Evolutionary conservation across 2,329 filamentous ascomycete genomes (phyloP).

Genomic region (Fusarium sp.): DNA sequence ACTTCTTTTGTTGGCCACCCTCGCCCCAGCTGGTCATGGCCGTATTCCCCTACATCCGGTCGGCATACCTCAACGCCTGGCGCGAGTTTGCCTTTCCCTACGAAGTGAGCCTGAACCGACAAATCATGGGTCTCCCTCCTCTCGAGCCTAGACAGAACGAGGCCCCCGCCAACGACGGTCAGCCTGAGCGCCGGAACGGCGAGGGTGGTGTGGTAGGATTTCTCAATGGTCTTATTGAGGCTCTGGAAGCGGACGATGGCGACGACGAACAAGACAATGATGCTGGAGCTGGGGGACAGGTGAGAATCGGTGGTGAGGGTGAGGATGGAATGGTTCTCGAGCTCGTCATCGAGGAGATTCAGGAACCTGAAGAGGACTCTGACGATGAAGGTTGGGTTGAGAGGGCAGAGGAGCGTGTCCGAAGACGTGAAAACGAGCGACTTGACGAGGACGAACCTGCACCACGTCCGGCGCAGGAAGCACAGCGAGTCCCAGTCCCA

Average conservation of each 20-base stretch:
- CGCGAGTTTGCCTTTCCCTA: constrained; percentile 59
- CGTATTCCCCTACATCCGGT: constrained; percentile 60
- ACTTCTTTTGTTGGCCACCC: constrained; percentile 65
- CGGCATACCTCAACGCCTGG: constrained; percentile 61
- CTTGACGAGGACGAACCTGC: constrained; percentile 12
- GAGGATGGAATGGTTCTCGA: constrained; percentile 49
- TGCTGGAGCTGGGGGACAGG: constrained; percentile 14
- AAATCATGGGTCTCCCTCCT: constrained; percentile 56
- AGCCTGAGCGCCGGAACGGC: constrained; percentile 36
- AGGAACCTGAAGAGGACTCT: constrained; percentile 56
- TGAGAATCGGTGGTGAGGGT: constrained; percentile 39
- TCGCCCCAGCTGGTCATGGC: constrained; percentile 64
- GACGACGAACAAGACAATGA: constrained; percentile 42
- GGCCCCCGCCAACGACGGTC: constrained; percentile 24
- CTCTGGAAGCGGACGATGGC: constrained; percentile 51
- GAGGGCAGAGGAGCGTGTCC: constrained; percentile 34
- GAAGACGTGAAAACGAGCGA: constrained; percentile 11
- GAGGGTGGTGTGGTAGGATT: constrained; percentile 51
- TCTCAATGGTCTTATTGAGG: constrained; percentile 53
- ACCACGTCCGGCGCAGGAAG: constrained; percentile 1
- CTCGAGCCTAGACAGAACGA: constrained; percentile 42
- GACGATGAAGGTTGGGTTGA: constrained; percentile 53
- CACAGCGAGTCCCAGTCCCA: background rate
- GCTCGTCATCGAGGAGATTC: constrained; percentile 50
- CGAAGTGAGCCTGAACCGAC: constrained; percentile 62